Base-by-base conservation (phyloP, 1,284 basidiomycete genomes). In the Austropuccinia psidii region DNA sequence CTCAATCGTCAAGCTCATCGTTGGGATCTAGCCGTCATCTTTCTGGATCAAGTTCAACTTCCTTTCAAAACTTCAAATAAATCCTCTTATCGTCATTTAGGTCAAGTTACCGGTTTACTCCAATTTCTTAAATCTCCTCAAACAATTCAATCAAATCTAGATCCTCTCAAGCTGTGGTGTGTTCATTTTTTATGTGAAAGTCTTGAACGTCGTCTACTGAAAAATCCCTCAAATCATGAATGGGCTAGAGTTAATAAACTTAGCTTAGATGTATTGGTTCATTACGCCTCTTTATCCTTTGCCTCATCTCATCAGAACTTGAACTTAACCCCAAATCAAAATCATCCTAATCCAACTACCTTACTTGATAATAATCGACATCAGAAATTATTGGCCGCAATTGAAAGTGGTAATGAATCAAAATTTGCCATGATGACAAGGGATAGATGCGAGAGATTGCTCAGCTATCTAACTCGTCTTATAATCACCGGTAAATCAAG, bases 11-110 rank as follows among this genome's bases (percentile, higher is more conserved):
- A 47, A 6, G 43, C 45, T 29, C 43, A 60, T 11, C 69, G 69
- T 27, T 73, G 69, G 69, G 69, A 62, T 64, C 47, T 73, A 6
- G 58, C 37, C 31, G 49, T 73, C 31, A 62, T 73, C 43, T 54
- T 73, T 47, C 39, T 61, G 35, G 39, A 43, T 19, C 19, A 47
- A 54, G n/a, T n/a, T n/a, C n/a, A n/a, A n/a, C n/a, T n/a, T n/a
- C n/a, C n/a, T n/a, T n/a, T n/a, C n/a, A n/a, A n/a, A n/a, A 45
- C 43, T n/a, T 24, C n/a, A 5, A 24, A 17, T n/a, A 39, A 62
- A 41, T 27, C n/a, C 1, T 15, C 41, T 15, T 35, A 62, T 17
- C 55, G 69, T 17, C 15, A 35, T 31, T 54, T 52, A 11, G 57
- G 57, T 15, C 58, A 73, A 41, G 49, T 54, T 24, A 62, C 57